A percentile compares a stretch with the other conserved stretches of the same genome.
Conservation (phyloP, 345 rosid species). For the Euclidium syriacum region DNA sequence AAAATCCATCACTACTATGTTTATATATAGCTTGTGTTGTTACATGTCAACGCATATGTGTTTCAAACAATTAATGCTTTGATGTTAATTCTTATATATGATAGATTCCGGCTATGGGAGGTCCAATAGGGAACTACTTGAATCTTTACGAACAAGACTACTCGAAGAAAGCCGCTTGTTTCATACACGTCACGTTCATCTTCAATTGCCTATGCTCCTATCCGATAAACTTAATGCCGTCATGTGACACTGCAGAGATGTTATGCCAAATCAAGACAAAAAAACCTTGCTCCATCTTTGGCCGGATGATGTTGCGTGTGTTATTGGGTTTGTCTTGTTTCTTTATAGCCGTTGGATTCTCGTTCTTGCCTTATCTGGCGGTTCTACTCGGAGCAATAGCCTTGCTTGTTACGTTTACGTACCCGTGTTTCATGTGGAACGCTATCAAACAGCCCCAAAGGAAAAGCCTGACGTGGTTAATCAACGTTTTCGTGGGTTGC, state of each 20-base stretch:
- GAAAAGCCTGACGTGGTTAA: constrained; percentile 40
- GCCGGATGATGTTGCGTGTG: constrained; percentile 39
- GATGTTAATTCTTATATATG: neutral
- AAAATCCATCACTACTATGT: no score
- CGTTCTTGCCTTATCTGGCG: constrained; percentile 47
- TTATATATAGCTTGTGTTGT: no score
- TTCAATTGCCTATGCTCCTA: constrained; percentile 49
- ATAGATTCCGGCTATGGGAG: constrained; percentile 55
- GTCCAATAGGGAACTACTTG: constrained; percentile 46
- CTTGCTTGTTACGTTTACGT: constrained; percentile 58
- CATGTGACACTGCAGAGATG: constrained; percentile 53
- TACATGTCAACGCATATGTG: no score
- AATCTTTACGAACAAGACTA: constrained; percentile 34
- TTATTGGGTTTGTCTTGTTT: constrained; percentile 36
- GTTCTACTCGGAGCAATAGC: constrained; percentile 59
- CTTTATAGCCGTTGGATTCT: constrained; percentile 51
- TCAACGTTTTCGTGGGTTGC: constrained; percentile 53
- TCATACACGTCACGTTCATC: constrained; percentile 48
- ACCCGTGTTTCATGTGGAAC: constrained; percentile 72
- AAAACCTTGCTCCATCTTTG: constrained; percentile 49
- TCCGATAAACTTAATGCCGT: constrained; percentile 67
- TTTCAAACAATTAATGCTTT: neutral
- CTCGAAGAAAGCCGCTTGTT: constrained; percentile 34
- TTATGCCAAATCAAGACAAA: constrained; percentile 27
- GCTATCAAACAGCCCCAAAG: constrained; percentile 43